Conservation (phyloP, 371 early-diverging fungal species). For the Fennellomyces sp. region DNA sequence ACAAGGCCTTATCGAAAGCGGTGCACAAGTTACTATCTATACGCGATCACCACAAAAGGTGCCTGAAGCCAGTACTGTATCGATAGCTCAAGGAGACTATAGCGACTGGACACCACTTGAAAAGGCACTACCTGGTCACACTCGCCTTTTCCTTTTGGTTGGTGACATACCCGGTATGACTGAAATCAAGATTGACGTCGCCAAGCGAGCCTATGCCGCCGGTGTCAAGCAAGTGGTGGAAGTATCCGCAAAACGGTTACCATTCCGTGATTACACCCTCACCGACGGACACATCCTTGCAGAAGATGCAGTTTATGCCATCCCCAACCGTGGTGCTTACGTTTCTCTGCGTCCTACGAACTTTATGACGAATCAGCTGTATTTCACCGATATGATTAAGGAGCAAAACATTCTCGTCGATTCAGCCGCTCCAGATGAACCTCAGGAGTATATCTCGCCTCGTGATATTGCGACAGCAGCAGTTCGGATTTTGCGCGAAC, state of each 20-base stretch:
- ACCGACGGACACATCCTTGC: conserved; percentile 17
- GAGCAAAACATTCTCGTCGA: neutral
- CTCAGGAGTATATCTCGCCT: conserved; percentile 9
- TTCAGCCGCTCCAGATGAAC: neutral
- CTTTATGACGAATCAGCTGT: conserved; percentile 24
- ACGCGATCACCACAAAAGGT: no score
- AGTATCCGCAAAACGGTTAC: conserved; percentile 23
- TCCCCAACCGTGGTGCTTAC: conserved; percentile 24
- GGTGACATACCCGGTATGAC: conserved; percentile 6
- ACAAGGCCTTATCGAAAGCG: no score
- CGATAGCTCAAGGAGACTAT: conserved; percentile 38
- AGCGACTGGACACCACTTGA: conserved; percentile 16
- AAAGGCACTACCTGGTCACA: conserved; percentile 26
- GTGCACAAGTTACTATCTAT: no score
- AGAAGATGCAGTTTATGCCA: conserved; percentile 25
- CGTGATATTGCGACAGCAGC: conserved; percentile 16
- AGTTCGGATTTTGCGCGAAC: conserved; percentile 7
- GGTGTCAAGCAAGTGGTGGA: conserved; percentile 41
- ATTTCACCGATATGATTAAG: neutral
- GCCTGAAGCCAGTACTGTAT: no score
- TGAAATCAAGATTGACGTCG: no score
- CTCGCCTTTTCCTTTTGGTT: conserved; percentile 30
- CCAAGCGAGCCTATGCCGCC: no score
- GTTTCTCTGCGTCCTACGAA: conserved; percentile 15
- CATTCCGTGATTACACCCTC: conserved; percentile 23